These are phyloP conservation scores for Hypoxylon trugodes DNA, from an alignment of 495 filamentous ascomycete genomes.

Conservation along the genomic window DNA sequence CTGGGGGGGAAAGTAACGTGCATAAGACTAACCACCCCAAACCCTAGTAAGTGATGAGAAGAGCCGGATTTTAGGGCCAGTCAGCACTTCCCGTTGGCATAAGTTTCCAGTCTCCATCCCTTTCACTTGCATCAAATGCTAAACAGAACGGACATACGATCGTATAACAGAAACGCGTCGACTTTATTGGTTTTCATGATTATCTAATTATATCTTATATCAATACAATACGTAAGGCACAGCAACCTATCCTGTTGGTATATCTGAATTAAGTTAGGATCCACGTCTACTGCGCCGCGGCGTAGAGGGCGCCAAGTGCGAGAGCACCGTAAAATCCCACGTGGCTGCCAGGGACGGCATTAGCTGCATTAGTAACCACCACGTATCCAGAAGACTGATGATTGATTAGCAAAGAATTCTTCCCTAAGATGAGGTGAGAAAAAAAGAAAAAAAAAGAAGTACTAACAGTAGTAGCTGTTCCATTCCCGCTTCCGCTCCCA, in stretches of 20 bases:
- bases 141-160: too few relatives aligned
- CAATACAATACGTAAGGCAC: not conserved
- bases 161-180: too few relatives aligned
- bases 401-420: not conserved
- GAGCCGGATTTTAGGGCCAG: too few relatives aligned
- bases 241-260: too few relatives aligned
- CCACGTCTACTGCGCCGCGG: slow-evolving; percentile 19
- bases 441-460: not conserved
- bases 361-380: slow-evolving; percentile 23
- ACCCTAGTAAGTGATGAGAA: too few relatives aligned
- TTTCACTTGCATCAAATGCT: too few relatives aligned
- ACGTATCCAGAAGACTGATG: slow-evolving; percentile 23
- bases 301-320: slow-evolving; percentile 32
- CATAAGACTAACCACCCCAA: too few relatives aligned
- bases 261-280: not conserved
- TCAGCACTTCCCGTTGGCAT: too few relatives aligned
- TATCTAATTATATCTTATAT: not conserved
- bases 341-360: slow-evolving; percentile 8
- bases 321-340: slow-evolving; percentile 38
- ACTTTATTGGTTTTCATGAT: too few relatives aligned
- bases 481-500: slow-evolving; percentile 7
- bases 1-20: too few relatives aligned
- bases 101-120: too few relatives aligned
- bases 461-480: slow-evolving; percentile 32
- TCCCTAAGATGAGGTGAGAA: not conserved